Evolutionary conservation across 169 alveolate genomes (phyloP), one percentile per base, ranked within the genome.

Genomic region (Plasmodium billcollinsi): DNA sequence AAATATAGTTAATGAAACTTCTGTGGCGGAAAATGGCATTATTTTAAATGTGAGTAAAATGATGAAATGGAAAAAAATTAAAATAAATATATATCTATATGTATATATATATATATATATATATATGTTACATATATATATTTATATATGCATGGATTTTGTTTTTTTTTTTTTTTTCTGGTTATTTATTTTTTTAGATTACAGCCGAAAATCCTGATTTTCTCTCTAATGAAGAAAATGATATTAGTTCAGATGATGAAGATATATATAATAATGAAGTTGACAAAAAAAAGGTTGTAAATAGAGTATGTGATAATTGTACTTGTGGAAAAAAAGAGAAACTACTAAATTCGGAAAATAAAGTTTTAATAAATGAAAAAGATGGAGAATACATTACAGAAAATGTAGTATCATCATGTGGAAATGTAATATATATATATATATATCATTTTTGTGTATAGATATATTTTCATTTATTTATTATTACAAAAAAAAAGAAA

Each of bases 281-380:
- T 9, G 90, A 80, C 47, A 80, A 80, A 21, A 80, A 80, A 61
- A 80, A 80, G 63, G 75, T 45, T 47, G 90, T 80, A 39, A 80
- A 80, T 59, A 66, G 90, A 45, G 90, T 80, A 26, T 80, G 90
- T 33, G 90, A 71, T 80, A 80, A 80, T 72, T 80, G 90, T 62
- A 80, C 90, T 15, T 80, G 90, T 39, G 90, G 90, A 47, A 80
- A 67, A 67, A 80, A 80, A 67, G 14, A 58, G 50, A 80, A 67
- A 2, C 73, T 18, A 50, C 12, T 54, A 24, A 80, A 69, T 66
- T 59, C 56, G 20, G 90, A 67, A 24, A 33, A 33, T 33, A 80
- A 67, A 80, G 62, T 67, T 8, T 20, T 26, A 45, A 67, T 80
- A 54, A 26, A 43, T 67, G 80, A 52, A 29, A 80, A 80, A 24